phyloP scores from a whole-genome alignment of 2,329 filamentous ascomycete genomes.

The Pezicula carpinea region DNA sequence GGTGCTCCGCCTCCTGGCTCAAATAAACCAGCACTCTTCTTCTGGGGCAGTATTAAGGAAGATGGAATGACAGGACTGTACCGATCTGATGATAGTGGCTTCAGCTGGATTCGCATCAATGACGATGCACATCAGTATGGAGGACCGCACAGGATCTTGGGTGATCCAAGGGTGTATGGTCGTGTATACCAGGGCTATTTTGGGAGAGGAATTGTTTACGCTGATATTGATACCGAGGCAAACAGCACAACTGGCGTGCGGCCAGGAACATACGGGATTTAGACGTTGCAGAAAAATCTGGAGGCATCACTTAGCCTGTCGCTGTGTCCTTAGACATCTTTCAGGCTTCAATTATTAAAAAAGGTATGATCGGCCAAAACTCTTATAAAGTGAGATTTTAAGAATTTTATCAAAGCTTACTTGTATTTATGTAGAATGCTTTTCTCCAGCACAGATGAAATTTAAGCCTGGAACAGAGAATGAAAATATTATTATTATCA shows the following conservation, averaged over 20 bases:
- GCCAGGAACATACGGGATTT: slow-evolving; percentile 6
- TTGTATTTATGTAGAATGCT: no score
- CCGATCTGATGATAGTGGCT: slow-evolving; percentile 74
- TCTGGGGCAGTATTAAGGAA: slow-evolving; percentile 6
- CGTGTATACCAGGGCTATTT: slow-evolving; percentile 12
- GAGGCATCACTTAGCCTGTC: no score
- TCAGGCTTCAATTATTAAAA: no score
- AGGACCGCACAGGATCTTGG: slow-evolving; percentile 6
- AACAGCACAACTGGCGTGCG: neutral
- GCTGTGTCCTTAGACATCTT: no score
- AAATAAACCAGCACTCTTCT: slow-evolving; percentile 5
- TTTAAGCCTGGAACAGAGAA: no score
- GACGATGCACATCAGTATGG: slow-evolving; percentile 31
- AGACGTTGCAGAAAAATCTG: no score
- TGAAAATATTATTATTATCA: no score
- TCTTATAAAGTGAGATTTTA: no score
- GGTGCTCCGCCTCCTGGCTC: slow-evolving; percentile 9
- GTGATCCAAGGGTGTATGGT: slow-evolving; percentile 10
- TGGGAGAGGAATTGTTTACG: slow-evolving; percentile 12
- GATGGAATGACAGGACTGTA: slow-evolving; percentile 41
- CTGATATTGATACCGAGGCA: slow-evolving; percentile 6
- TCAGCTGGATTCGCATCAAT: slow-evolving; percentile 62
- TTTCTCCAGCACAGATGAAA: no score
- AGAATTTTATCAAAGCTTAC: no score
- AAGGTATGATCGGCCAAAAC: no score